These are phyloP conservation scores for Trapa bicornis DNA, from an alignment of 345 rosid species.

Conservation along the genomic window DNA sequence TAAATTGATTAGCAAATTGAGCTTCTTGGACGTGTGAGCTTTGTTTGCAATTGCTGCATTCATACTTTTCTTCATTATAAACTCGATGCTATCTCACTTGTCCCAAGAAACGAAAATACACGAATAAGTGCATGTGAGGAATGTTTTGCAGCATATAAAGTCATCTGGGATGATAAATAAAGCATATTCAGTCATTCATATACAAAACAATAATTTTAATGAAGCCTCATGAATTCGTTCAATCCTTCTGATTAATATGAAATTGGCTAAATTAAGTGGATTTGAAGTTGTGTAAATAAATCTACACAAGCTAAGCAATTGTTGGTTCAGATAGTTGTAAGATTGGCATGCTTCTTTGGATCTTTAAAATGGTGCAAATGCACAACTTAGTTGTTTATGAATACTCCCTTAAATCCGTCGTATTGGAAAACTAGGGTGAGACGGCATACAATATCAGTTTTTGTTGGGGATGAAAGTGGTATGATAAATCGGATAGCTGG, in stretches of 20 bases:
- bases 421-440: constrained; percentile 37
- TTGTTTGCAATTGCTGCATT: neutral
- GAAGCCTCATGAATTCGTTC: neutral
- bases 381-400: neutral
- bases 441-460: constrained; percentile 78
- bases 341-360: no score
- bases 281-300: neutral
- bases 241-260: neutral
- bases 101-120: neutral
- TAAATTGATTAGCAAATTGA: neutral
- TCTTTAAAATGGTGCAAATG: neutral
- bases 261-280: neutral
- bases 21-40: neutral
- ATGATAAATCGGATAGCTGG: constrained; percentile 96
- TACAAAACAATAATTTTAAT: neutral
- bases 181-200: neutral
- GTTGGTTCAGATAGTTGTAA: neutral
- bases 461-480: constrained; percentile 97
- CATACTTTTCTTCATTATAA: neutral
- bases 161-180: no score
- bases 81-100: neutral
- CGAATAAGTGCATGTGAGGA: neutral
- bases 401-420: neutral
- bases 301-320: neutral
- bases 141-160: neutral